Percentiles rank a stretch among this genome's conserved stretches.
Evolutionary conservation across 2,329 filamentous ascomycete species (phyloP).

Genomic region (Rachicladosporium sp.): DNA sequence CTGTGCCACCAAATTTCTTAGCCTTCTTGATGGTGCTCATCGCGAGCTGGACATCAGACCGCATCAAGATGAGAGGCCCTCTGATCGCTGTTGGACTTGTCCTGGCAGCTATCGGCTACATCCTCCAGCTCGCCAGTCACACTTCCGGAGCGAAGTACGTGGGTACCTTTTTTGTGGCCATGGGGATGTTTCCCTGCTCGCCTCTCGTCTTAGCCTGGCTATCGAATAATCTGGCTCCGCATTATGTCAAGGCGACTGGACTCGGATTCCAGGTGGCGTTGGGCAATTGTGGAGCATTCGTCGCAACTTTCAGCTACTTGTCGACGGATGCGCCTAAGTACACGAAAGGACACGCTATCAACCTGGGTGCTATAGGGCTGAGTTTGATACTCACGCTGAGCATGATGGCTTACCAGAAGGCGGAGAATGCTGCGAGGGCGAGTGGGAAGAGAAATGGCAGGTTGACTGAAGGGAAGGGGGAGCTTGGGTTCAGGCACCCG

Average conservation of each 20-base stretch:
- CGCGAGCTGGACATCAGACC: conserved; percentile 18
- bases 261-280: conserved; percentile 30
- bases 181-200: conserved; percentile 21
- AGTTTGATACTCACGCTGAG: conserved; percentile 20
- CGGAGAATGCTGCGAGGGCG: conserved; percentile 31
- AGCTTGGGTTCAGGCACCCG: conserved; percentile 31
- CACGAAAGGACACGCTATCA: conserved; percentile 30
- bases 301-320: conserved; percentile 35
- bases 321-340: conserved; percentile 30
- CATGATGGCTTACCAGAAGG: conserved; percentile 28
- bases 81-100: conserved; percentile 18
- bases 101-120: conserved; percentile 26
- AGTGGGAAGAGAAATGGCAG: conserved; percentile 27
- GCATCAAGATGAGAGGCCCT: conserved; percentile 22
- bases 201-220: conserved; percentile 27
- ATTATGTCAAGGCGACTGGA: conserved; percentile 32
- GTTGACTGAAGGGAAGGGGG: conserved; percentile 20
- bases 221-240: conserved; percentile 32
- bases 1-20: conserved; percentile 26
- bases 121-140: conserved; percentile 24
- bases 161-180: conserved; percentile 28
- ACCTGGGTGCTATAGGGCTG: conserved; percentile 28
- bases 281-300: conserved; percentile 32
- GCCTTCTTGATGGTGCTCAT: conserved; percentile 18
- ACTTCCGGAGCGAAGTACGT: conserved; percentile 25